A percentile compares a stretch with the other conserved stretches of the same genome.
Conservation (phyloP, 495 filamentous ascomycete species). For the Penicillium dipodomyicola region DNA sequence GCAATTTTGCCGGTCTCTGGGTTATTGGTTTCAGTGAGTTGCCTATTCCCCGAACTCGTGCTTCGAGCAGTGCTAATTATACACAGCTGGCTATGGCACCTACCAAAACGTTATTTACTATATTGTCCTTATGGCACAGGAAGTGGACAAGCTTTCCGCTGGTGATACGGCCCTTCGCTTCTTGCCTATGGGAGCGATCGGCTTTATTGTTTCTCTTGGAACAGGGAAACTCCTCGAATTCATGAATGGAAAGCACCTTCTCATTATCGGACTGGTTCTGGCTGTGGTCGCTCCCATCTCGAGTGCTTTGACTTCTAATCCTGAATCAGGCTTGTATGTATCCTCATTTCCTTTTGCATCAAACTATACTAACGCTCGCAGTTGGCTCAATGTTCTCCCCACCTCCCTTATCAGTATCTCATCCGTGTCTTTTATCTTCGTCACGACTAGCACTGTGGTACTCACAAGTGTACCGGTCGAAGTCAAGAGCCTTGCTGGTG, state of each 20-base stretch:
- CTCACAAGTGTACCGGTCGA: conserved; percentile 37
- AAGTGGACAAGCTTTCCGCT: conserved; percentile 33
- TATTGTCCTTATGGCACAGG: conserved; percentile 37
- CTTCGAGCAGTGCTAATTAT: conserved; percentile 13
- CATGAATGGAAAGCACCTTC: conserved; percentile 38
- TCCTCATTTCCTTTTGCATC: too few relatives aligned
- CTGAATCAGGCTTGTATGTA: conserved; percentile 31
- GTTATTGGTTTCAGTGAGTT: conserved; percentile 39
- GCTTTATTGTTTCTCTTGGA: conserved; percentile 36
- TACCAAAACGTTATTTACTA: conserved; percentile 43
- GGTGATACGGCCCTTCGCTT: conserved; percentile 38
- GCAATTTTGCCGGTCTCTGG: conserved; percentile 40
- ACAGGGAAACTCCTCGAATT: conserved; percentile 38
- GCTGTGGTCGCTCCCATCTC: conserved; percentile 35
- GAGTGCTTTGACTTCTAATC: conserved; percentile 30
- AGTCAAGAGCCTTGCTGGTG: conserved; percentile 36
- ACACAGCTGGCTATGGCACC: conserved; percentile 36
- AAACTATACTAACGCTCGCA: conserved; percentile 16
- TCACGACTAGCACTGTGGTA: conserved; percentile 37
- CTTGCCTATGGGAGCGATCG: conserved; percentile 37
- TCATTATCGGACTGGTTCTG: conserved; percentile 30
- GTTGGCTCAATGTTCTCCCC: conserved; percentile 38
- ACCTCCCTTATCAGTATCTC: conserved; percentile 40
- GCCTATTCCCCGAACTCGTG: background rate
- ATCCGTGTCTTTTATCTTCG: conserved; percentile 39